Evolutionary conservation across 352 stramenopile species (phyloP).

Genomic region (Pythium brassicae): DNA sequence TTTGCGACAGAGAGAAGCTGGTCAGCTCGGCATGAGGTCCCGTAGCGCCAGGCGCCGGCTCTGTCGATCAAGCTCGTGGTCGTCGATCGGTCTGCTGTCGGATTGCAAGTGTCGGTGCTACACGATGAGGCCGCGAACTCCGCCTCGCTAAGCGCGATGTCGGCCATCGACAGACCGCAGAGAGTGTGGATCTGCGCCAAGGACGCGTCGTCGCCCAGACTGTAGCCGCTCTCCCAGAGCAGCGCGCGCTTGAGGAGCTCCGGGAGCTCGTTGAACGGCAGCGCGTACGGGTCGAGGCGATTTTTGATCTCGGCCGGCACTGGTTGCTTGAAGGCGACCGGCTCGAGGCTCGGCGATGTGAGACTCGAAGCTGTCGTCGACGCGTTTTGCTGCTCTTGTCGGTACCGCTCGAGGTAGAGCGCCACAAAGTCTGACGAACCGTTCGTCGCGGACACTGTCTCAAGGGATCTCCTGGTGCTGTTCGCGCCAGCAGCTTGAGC

Average conservation of each 20-base stretch:
- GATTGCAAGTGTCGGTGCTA: conserved; percentile 3
- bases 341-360: neutral
- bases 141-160: conserved; percentile 20
- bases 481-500: too few relatives aligned
- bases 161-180: conserved; percentile 19
- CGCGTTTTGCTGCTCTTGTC: neutral
- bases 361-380: too few relatives aligned
- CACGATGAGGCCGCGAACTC: conserved; percentile 19
- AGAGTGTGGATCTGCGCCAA: conserved; percentile 27
- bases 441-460: too few relatives aligned
- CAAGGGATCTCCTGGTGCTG: too few relatives aligned
- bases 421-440: conserved; percentile 8
- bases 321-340: conserved; percentile 8
- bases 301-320: conserved; percentile 13
- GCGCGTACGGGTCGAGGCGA: conserved; percentile 6
- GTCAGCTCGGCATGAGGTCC: conserved; percentile 4
- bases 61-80: conserved; percentile 11
- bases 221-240: conserved; percentile 58
- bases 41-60: neutral
- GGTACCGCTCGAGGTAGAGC: conserved; percentile 1
- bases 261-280: conserved; percentile 17
- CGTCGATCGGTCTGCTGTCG: too few relatives aligned
- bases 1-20: conserved; percentile 11
- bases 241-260: conserved; percentile 45
- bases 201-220: conserved; percentile 9